These are phyloP conservation scores for Mycotypha africana DNA, from an alignment of 371 early-diverging fungal genomes.

Conservation along the genomic window DNA sequence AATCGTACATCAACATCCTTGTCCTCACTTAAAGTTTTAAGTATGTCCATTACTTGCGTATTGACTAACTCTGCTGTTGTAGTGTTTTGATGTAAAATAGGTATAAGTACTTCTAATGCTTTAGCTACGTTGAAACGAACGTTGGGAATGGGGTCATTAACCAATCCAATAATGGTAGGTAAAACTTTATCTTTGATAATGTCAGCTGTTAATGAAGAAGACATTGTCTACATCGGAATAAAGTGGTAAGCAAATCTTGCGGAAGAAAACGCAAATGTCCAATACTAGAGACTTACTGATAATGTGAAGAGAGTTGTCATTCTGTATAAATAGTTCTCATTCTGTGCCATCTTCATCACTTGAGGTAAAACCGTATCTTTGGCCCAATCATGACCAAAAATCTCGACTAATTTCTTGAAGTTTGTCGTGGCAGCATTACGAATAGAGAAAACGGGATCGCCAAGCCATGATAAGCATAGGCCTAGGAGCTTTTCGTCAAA, in stretches of 20 bases:
- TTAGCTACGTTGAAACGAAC: slow-evolving; percentile 99
- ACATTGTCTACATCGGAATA: slow-evolving; percentile 62
- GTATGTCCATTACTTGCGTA: slow-evolving; percentile 71
- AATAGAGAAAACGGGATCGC: slow-evolving; percentile 96
- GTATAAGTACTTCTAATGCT: slow-evolving; percentile 79
- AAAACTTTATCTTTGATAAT: slow-evolving; percentile 84
- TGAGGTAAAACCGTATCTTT: slow-evolving; percentile 88
- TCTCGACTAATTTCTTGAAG: slow-evolving; percentile 87
- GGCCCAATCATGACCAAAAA: slow-evolving; percentile 97
- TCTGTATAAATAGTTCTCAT: slow-evolving; percentile 90
- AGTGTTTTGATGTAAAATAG: slow-evolving; percentile 63
- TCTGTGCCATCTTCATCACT: slow-evolving; percentile 80
- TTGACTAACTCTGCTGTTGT: slow-evolving; percentile 57
- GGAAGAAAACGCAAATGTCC: not conserved
- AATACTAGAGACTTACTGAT: slow-evolving; percentile 53
- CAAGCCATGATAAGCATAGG: slow-evolving; percentile 95
- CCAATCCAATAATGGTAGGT: slow-evolving; percentile 79
- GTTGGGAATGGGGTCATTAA: slow-evolving; percentile 95
- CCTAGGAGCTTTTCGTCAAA: slow-evolving; percentile 94
- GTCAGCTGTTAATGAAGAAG: slow-evolving; percentile 81
- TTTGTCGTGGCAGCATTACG: slow-evolving; percentile 95
- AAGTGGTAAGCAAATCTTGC: no score
- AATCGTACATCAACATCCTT: slow-evolving; percentile 90
- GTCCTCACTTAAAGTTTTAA: slow-evolving; percentile 81
- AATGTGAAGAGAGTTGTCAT: slow-evolving; percentile 96